Percentiles rank a stretch among this genome's conserved stretches.
phyloP scores from a whole-genome alignment of 257 asterid species.

The Haberlea rhodopensis region DNA sequence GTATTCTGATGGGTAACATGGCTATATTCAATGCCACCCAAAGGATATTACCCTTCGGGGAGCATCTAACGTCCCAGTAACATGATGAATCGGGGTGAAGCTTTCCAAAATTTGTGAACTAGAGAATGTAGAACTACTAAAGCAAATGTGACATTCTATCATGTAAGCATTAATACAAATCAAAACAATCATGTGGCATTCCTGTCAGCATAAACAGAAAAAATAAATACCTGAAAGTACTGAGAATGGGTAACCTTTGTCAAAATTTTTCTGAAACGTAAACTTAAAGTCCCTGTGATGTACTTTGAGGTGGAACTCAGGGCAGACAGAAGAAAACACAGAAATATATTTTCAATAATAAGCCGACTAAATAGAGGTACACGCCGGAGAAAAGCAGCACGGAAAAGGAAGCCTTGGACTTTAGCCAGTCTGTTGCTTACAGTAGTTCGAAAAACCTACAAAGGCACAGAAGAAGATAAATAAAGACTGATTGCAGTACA shows the following conservation, averaged over 20 bases:
- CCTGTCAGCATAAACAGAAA: constrained; percentile 26
- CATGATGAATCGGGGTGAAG: not conserved
- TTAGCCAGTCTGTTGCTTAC: constrained; percentile 97
- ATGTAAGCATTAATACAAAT: not conserved
- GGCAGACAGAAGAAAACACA: constrained; percentile 90
- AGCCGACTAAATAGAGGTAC: constrained; percentile 86
- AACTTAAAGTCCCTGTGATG: constrained; percentile 84
- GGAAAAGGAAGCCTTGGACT: constrained; percentile 98
- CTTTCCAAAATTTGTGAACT: not conserved
- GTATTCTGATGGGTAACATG: not conserved
- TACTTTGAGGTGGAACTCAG: constrained; percentile 89
- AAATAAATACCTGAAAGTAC: constrained; percentile 81
- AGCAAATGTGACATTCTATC: not conserved
- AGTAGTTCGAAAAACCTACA: constrained; percentile 85
- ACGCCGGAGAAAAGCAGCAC: constrained; percentile 96
- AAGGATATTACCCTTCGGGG: not conserved
- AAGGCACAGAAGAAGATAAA: constrained; percentile 22
- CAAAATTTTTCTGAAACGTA: constrained; percentile 81
- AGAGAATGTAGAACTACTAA: not conserved
- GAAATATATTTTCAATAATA: constrained; percentile 79
- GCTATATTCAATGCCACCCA: not conserved
- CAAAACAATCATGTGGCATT: constrained; percentile 13
- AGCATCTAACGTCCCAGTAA: not conserved
- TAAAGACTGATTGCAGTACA: constrained; percentile 20
- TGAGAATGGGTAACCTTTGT: constrained; percentile 83